phyloP scores from a whole-genome alignment of 768 basidiomycete species.

The Galerina sulciceps region DNA sequence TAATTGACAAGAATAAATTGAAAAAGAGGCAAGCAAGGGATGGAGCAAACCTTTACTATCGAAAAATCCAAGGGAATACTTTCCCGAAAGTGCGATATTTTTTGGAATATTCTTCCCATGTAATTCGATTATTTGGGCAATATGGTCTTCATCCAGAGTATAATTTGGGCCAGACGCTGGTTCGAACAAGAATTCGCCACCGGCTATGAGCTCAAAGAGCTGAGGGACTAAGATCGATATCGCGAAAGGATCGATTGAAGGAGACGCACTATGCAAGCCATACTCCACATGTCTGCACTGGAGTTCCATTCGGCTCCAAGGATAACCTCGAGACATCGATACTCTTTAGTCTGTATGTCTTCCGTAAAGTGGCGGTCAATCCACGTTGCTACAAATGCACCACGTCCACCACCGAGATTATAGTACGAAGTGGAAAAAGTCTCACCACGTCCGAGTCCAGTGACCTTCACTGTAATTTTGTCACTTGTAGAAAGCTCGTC shows the following conservation, averaged over 20 bases:
- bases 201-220: constrained; percentile 95
- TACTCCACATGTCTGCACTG: constrained; percentile 96
- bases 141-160: constrained; percentile 96
- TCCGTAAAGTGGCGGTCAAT: constrained; percentile 97
- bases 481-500: constrained; percentile 19
- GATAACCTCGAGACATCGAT: constrained; percentile 97
- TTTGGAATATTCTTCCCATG: constrained; percentile 84
- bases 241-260: not conserved
- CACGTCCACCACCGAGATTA: no score
- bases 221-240: constrained; percentile 28
- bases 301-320: constrained; percentile 95
- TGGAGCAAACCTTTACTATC: constrained; percentile 78
- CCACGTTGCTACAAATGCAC: constrained; percentile 74
- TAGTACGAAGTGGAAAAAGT: constrained; percentile 14
- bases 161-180: constrained; percentile 94
- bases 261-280: constrained; percentile 84
- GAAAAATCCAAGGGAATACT: constrained; percentile 94
- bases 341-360: constrained; percentile 97
- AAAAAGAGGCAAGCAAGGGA: not conserved
- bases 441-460: constrained; percentile 94
- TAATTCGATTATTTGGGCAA: constrained; percentile 97
- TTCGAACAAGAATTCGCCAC: constrained; percentile 99
- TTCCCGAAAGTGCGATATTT: constrained; percentile 83
- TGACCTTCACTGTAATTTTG: constrained; percentile 97
- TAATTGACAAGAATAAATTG: not conserved